Conservation (phyloP, 495 filamentous ascomycete species). For the Stereocaulon alpinum region DNA sequence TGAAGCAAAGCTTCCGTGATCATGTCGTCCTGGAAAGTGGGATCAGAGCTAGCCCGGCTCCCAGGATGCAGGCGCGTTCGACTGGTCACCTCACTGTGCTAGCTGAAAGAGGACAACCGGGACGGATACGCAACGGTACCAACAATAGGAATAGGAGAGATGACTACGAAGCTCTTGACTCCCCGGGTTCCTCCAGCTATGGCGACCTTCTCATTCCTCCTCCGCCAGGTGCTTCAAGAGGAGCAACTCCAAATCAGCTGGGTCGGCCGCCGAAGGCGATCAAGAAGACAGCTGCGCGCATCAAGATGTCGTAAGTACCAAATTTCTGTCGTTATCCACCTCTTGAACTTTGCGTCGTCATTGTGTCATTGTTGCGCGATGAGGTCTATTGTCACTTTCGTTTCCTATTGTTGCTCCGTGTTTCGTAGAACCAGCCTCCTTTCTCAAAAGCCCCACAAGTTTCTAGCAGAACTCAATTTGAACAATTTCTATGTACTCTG, state of each 20-base stretch:
- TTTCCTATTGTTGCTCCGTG: neutral
- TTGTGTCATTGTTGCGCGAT: neutral
- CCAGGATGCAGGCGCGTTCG: slow-evolving; percentile 1
- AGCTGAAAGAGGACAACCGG: slow-evolving; percentile 11
- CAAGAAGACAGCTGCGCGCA: slow-evolving; percentile 43
- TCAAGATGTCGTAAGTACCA: slow-evolving; percentile 59
- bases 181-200: slow-evolving; percentile 21
- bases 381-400: slow-evolving; percentile 6
- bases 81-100: slow-evolving; percentile 10
- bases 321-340: neutral
- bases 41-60: slow-evolving; percentile 13
- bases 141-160: slow-evolving; percentile 20
- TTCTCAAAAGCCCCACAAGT: neutral
- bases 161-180: slow-evolving; percentile 23
- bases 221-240: slow-evolving; percentile 41
- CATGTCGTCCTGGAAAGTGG: slow-evolving; percentile 18
- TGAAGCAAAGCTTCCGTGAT: slow-evolving; percentile 16
- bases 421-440: slow-evolving; percentile 4
- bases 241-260: slow-evolving; percentile 41
- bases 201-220: slow-evolving; percentile 24
- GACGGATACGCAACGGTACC: slow-evolving; percentile 19
- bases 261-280: slow-evolving; percentile 43
- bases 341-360: neutral
- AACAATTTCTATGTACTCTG: neutral
- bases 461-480: neutral